Evolutionary conservation across 1,284 basidiomycete genomes (phyloP).

Genomic region (Leucoagaricus sp.): DNA sequence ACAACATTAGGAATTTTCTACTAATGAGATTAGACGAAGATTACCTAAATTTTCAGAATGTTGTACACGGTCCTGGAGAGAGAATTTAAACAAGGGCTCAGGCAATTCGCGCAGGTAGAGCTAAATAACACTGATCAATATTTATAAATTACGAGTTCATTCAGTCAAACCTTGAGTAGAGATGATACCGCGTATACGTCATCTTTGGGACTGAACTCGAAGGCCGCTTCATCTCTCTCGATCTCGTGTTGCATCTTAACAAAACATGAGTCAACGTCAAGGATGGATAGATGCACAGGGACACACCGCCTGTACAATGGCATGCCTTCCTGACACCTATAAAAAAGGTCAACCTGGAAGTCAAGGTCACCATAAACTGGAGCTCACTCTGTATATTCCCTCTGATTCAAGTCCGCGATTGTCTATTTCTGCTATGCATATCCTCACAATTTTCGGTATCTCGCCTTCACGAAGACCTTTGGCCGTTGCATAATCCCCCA

Average conservation of each 20-base stretch:
- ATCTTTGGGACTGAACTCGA: constrained; percentile 79
- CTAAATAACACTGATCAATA: constrained; percentile 33
- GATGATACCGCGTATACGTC: constrained; percentile 92
- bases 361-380: background rate
- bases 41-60: constrained; percentile 77
- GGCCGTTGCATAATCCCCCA: constrained; percentile 91
- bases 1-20: constrained; percentile 10
- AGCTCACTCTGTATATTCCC: constrained; percentile 79
- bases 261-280: constrained; percentile 4
- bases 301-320: constrained; percentile 75
- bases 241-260: constrained; percentile 81
- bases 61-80: constrained; percentile 82
- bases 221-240: constrained; percentile 87
- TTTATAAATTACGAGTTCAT: background rate
- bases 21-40: background rate
- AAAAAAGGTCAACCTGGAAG: constrained; percentile 3
- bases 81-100: constrained; percentile 88
- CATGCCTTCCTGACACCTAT: constrained; percentile 83
- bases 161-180: constrained; percentile 74
- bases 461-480: constrained; percentile 75
- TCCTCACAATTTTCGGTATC: constrained; percentile 81
- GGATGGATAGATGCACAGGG: background rate
- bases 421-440: constrained; percentile 88
- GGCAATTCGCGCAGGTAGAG: constrained; percentile 91
- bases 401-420: constrained; percentile 78